These are phyloP conservation scores for Cyclostephanos tholiformis DNA, from an alignment of 108 stramenopile species.

Conservation along the genomic window DNA sequence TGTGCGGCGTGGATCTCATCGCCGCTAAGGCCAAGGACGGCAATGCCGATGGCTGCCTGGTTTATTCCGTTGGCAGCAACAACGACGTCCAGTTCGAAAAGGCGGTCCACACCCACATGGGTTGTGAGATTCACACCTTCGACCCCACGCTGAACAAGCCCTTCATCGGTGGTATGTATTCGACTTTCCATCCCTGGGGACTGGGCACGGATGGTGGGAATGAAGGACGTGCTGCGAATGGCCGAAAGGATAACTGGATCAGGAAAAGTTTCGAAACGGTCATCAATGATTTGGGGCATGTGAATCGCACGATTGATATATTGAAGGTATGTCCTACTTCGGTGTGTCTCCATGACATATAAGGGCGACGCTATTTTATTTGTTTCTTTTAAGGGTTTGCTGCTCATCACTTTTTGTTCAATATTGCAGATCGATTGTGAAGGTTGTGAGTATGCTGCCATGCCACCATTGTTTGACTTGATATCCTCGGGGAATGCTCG, in stretches of 20 bases:
- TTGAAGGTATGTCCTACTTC: conserved; percentile 22
- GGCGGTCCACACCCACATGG: conserved; percentile 28
- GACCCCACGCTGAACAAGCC: conserved; percentile 34
- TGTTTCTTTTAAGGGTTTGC: neutral
- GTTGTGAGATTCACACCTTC: conserved; percentile 48
- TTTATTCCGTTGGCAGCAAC: conserved; percentile 46
- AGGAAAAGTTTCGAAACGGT: conserved; percentile 28
- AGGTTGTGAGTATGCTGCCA: conserved; percentile 26
- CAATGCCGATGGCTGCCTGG: conserved; percentile 24
- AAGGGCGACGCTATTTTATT: too few relatives aligned
- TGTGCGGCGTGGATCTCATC: conserved; percentile 40
- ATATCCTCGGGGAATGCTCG: conserved; percentile 20
- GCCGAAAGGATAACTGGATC: neutral
- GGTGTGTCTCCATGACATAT: too few relatives aligned
- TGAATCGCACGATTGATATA: conserved; percentile 38
- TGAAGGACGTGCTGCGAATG: neutral
- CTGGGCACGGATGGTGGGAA: conserved; percentile 25
- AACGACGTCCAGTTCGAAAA: conserved; percentile 39
- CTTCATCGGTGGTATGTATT: conserved; percentile 34
- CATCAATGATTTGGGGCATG: conserved; percentile 38
- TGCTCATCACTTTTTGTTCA: neutral
- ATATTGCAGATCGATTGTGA: conserved; percentile 25
- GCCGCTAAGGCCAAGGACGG: conserved; percentile 15
- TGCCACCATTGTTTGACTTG: conserved; percentile 38
- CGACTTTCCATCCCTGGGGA: conserved; percentile 47